A percentile compares a stretch with the other conserved stretches of the same genome.
Evolutionary conservation across 148 eudicot species (phyloP).

Genomic region (Spergularia bocconei): DNA sequence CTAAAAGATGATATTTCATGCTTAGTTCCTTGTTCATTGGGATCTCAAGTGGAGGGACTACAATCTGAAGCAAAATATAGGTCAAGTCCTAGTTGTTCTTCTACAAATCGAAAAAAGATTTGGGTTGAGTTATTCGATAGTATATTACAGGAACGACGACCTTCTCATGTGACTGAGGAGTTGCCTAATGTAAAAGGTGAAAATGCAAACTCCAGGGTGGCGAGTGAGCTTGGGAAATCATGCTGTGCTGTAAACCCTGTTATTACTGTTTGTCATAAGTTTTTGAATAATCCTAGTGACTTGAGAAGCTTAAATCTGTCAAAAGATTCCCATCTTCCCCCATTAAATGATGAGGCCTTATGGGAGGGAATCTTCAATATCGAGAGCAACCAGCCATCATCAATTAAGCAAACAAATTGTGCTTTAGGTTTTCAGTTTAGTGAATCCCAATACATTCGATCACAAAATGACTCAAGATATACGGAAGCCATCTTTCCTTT

Average conservation of each 20-base stretch:
- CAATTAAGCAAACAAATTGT: slow-evolving; percentile 48
- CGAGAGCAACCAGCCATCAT: slow-evolving; percentile 24
- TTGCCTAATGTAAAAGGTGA: slow-evolving; percentile 26
- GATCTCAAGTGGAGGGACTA: slow-evolving; percentile 22
- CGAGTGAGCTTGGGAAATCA: slow-evolving; percentile 34
- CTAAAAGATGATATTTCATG: slow-evolving; percentile 43
- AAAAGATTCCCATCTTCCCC: slow-evolving; percentile 56
- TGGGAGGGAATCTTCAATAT: slow-evolving; percentile 52
- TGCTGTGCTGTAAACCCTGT: slow-evolving; percentile 74
- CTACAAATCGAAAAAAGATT: slow-evolving; percentile 39
- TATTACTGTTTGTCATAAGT: slow-evolving; percentile 55
- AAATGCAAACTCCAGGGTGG: slow-evolving; percentile 16
- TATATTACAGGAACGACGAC: slow-evolving; percentile 39
- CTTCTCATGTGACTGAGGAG: slow-evolving; percentile 19
- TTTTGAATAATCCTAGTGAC: slow-evolving; percentile 48
- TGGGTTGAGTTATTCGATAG: slow-evolving; percentile 63
- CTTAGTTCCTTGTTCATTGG: slow-evolving; percentile 31
- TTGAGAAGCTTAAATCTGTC: slow-evolving; percentile 62
- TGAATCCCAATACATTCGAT: slow-evolving; percentile 54
- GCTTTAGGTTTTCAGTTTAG: slow-evolving; percentile 64
- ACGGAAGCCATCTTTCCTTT: slow-evolving; percentile 67
- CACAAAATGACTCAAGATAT: slow-evolving; percentile 44
- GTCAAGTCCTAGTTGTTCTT: slow-evolving; percentile 29
- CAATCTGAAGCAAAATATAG: slow-evolving; percentile 24
- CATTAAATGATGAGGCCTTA: slow-evolving; percentile 76